Evolutionary conservation across 2,329 filamentous ascomycete species (phyloP).

Genomic region (Talaromyces sp.): DNA sequence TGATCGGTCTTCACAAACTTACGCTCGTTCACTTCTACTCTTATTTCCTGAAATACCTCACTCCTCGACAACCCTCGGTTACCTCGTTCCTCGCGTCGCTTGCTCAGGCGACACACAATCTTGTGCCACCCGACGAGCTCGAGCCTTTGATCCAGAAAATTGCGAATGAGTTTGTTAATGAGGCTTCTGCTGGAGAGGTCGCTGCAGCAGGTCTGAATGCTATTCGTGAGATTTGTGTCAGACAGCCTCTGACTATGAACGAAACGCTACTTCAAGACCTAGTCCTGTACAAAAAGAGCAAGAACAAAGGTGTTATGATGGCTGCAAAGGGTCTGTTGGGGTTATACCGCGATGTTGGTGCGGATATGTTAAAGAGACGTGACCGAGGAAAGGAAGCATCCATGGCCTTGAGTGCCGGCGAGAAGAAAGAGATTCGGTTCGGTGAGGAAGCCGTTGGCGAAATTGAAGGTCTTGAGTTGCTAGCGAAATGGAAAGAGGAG

Average conservation of each 20-base stretch:
- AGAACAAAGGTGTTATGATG: slow-evolving; percentile 99
- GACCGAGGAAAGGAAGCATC: slow-evolving; percentile 89
- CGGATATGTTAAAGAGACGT: slow-evolving; percentile 81
- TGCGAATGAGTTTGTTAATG: slow-evolving; percentile 96
- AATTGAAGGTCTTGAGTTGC: slow-evolving; percentile 87
- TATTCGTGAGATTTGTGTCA: slow-evolving; percentile 87
- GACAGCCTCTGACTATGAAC: slow-evolving; percentile 93
- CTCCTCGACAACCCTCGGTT: slow-evolving; percentile 80
- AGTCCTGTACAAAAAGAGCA: slow-evolving; percentile 92
- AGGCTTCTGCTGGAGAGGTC: slow-evolving; percentile 86
- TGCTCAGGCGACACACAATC: slow-evolving; percentile 83
- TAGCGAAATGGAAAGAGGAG: slow-evolving; percentile 92
- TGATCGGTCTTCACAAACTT: slow-evolving; percentile 89
- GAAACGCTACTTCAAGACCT: slow-evolving; percentile 94
- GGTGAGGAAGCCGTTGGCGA: slow-evolving; percentile 76
- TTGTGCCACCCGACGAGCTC: slow-evolving; percentile 87
- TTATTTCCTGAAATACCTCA: slow-evolving; percentile 91
- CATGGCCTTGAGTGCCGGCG: slow-evolving; percentile 72
- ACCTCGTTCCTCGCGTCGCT: slow-evolving; percentile 90
- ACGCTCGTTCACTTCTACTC: slow-evolving; percentile 89
- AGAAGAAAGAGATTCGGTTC: slow-evolving; percentile 72
- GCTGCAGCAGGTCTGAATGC: slow-evolving; percentile 88
- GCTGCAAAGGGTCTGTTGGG: slow-evolving; percentile 87
- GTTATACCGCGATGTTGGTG: slow-evolving; percentile 85
- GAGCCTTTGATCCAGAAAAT: slow-evolving; percentile 93